Evolutionary conservation across 106 monocot species (phyloP), one percentile per base, ranked within the genome.

Genomic region (Dioscorea zingiberensis): DNA sequence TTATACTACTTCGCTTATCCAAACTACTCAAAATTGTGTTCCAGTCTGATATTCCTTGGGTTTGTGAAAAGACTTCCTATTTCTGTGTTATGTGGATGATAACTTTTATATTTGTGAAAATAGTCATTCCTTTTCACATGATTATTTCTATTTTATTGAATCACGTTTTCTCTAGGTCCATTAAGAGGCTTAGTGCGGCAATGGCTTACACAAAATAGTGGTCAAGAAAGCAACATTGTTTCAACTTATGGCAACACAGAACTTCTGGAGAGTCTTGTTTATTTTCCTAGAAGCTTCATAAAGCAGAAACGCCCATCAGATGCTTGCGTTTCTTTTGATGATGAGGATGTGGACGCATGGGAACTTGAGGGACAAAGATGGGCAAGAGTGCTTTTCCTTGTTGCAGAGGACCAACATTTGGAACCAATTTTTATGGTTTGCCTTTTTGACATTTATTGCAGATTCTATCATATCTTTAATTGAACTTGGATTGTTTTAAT

Each of bases 261-360:
- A 58, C 18, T 84, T 66, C 14, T 85, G 58, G 79, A 71, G 25
- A 67, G 73, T 68, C 77, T 94, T 64, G 55, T 61, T 15, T 62
- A 29, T 44, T 95, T 83, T 55, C 85, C 87, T 51, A 48, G 48
- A 38, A 80, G 27, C 44, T 95, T 95, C 54, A 25, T 91, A 65
- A n/a, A 66, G 61, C 48, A 67, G n/a, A n/a, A 59, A 32, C 30
- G 58, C 38, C 55, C 69, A 55, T 44, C 27, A 29, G 60, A 64
- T 62, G 55, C 21, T 44, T 63, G 49, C 25, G 1, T 77, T 26
- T 68, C 47, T 27, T 95, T 91, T 83, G 87, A 90, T 73, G 94
- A 95, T 66, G 94, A 88, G 23, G 94, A 95, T 69, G 74, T 85
- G 13, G 66, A 69, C 69, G 74, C 83, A 74, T 95, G 94, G 94